A percentile compares a stretch with the other conserved stretches of the same genome.
phyloP scores from a whole-genome alignment of 805 yeast species.

The Ogataea corticis region DNA sequence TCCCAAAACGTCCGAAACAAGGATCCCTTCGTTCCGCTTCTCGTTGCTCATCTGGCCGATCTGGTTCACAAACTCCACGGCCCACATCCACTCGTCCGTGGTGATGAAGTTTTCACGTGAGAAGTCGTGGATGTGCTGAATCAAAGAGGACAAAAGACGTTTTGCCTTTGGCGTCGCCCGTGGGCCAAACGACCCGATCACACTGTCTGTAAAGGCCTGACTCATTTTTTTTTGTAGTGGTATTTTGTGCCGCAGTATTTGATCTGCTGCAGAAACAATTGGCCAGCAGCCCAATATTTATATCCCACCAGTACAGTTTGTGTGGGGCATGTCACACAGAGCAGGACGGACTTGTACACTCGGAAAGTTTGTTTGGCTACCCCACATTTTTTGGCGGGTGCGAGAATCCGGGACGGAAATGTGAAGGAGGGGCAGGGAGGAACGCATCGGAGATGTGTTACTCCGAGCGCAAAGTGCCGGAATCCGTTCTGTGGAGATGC shows the following conservation, averaged over 20 bases:
- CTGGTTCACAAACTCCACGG: constrained; percentile 33
- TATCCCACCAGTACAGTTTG: not conserved
- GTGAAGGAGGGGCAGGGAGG: not conserved
- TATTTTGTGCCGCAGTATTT: not conserved
- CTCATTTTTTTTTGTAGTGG: constrained; percentile 16
- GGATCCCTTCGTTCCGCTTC: constrained; percentile 35
- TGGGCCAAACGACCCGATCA: constrained; percentile 33
- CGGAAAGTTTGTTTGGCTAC: not conserved
- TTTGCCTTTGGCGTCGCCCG: constrained; percentile 28
- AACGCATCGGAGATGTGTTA: not conserved
- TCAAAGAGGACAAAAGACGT: constrained; percentile 27
- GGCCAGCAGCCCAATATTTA: not conserved
- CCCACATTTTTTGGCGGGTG: constrained; percentile 3
- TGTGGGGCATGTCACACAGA: too few relatives aligned
- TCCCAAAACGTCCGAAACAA: constrained; percentile 38
- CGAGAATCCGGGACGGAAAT: not conserved
- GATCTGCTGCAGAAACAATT: not conserved
- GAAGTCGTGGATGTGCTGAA: constrained; percentile 39
- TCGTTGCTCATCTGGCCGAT: constrained; percentile 37
- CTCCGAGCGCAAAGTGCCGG: too few relatives aligned
- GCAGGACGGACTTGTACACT: constrained; percentile 7
- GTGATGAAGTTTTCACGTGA: constrained; percentile 37
- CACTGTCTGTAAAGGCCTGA: constrained; percentile 31
- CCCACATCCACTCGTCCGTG: constrained; percentile 38
- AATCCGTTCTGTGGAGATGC: too few relatives aligned